Conservation (phyloP, 2,329 filamentous ascomycete genomes). For the Macrophomina tecta region DNA sequence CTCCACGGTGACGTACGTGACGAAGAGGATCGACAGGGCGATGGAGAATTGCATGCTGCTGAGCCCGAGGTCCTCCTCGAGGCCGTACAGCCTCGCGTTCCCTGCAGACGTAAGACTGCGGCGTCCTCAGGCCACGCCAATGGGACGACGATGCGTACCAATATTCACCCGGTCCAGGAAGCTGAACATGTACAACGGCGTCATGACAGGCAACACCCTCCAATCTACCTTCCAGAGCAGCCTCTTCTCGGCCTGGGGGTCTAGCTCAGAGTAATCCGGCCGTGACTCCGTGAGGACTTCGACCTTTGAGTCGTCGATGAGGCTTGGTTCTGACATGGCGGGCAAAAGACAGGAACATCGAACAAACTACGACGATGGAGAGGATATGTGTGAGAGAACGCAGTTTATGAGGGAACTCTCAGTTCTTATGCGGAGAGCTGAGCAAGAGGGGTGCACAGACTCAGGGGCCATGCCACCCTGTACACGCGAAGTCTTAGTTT, state of each 20-base stretch:
- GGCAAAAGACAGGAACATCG: background rate
- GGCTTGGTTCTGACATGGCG: background rate
- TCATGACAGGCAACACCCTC: conserved; percentile 69
- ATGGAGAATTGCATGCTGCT: conserved; percentile 71
- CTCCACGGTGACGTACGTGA: conserved; percentile 54
- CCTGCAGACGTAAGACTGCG: background rate
- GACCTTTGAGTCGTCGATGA: background rate
- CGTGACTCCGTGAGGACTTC: background rate
- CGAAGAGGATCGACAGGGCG: conserved; percentile 52
- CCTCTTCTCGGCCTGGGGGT: conserved; percentile 55
- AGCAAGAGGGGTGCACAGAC: background rate
- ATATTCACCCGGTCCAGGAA: conserved; percentile 82
- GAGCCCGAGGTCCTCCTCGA: conserved; percentile 68
- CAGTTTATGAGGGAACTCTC: background rate
- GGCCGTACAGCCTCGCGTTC: conserved; percentile 67
- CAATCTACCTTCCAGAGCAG: conserved; percentile 70
- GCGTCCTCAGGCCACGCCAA: background rate
- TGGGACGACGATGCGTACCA: conserved; percentile 42
- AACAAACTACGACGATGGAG: background rate
- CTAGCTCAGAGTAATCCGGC: conserved; percentile 27
- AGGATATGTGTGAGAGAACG: too few relatives aligned
- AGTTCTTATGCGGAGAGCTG: background rate
- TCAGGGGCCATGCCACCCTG: background rate
- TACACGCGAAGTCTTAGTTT: background rate
- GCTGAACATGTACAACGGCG: conserved; percentile 74